Base-by-base conservation (phyloP, 306 rosid genomes). In the Adenanthera pavonina region DNA sequence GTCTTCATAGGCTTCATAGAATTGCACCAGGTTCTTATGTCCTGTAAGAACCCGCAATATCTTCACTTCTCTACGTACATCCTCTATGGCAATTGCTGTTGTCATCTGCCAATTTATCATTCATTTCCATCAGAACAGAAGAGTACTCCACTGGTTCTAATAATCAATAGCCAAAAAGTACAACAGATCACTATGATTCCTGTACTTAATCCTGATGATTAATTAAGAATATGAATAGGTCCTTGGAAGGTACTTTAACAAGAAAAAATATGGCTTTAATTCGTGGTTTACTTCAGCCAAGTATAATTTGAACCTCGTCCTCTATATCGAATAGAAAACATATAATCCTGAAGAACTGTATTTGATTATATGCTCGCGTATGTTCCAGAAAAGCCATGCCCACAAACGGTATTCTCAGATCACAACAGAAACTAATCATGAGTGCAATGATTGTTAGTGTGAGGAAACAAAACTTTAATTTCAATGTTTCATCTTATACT, bases 11-110 rank as follows among this genome's bases (percentile, higher is more conserved):
- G 94, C 91, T 78, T 89, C 98, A 75, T 92, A 89, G 87, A 91
- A 94, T 54, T 91, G 94, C 87, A 92, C 98, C 15, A 94, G 70
- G 82, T 94, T 94, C 84, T 84, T 84, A 74, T 94, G 98, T 72
- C 97, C 97, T 0, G 90, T 85, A 68, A 94, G 81, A 46, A 95
- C 96, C 8, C 91, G 88, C 69, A 94, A 83, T 81, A 94, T 94
- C 89, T 91, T 92, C 67, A 94, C 98, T 87, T 94, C 98, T 82
- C 98, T 92, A 77, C 92, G 85, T 19, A 91, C 95, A 84, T 94
- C 98, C 80, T 94, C 97, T 15, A 94, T 83, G 2, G 97, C 92
- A 86, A 94, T 92, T 13, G 92, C 88, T 41, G 98, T 94, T 38
- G 97, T 88, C 98, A 94, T 90, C 98, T 94, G 92, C 82, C 75